These are phyloP conservation scores for Fusarium burgessii DNA, from an alignment of 2,329 filamentous ascomycete genomes.

Conservation along the genomic window DNA sequence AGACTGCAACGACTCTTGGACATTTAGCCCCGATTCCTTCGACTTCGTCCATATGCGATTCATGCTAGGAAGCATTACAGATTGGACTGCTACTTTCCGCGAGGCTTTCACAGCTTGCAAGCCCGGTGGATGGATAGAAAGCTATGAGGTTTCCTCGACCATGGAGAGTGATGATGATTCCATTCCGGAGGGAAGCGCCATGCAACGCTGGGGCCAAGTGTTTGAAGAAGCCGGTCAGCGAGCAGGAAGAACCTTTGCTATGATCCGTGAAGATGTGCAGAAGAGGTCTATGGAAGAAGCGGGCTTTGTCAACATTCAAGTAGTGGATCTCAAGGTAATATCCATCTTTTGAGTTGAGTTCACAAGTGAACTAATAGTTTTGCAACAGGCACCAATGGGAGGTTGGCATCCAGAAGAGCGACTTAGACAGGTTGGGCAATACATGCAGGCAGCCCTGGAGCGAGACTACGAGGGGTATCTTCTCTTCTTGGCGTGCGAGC, in stretches of 20 bases:
- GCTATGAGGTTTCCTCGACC: constrained; percentile 5
- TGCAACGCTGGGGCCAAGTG: constrained; percentile 13
- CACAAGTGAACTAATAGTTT: background rate
- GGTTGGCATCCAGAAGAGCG: constrained; percentile 6
- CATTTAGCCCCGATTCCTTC: background rate
- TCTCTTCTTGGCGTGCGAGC: constrained; percentile 15
- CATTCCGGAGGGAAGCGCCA: constrained; percentile 7
- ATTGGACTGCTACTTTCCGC: background rate
- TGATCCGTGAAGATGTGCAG: constrained; percentile 5
- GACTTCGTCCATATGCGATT: constrained; percentile 22
- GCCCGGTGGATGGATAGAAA: constrained; percentile 12
- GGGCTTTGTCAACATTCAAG: constrained; percentile 10
- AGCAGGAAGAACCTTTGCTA: constrained; percentile 9
- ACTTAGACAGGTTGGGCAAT: background rate
- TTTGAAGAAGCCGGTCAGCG: constrained; percentile 9
- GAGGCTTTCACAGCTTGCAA: background rate
- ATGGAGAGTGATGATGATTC: constrained; percentile 20
- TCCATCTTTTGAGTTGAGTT: accelerated
- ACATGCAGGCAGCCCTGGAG: constrained; percentile 17
- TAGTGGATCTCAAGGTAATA: constrained; percentile 9
- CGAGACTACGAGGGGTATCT: constrained; percentile 20
- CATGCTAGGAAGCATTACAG: constrained; percentile 16
- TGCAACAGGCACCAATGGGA: constrained; percentile 2
- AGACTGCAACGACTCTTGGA: constrained; percentile 13
- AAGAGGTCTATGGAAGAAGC: constrained; percentile 11